Base-by-base conservation (phyloP, 371 early-diverging fungal species). In the Mucor circinelloides region DNA sequence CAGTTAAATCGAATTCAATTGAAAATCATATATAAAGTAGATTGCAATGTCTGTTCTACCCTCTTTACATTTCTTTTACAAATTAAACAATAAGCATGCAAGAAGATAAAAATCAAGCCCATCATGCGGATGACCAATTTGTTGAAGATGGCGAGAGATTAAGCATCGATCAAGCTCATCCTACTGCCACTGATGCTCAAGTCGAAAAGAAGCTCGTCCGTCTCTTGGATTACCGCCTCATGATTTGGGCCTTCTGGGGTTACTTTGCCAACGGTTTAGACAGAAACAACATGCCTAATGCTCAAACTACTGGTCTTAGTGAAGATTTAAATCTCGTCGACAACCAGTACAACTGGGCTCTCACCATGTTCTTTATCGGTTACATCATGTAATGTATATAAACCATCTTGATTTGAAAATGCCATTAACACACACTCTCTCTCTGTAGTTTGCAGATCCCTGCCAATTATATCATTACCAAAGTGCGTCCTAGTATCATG, bases 211-310 rank as follows among this genome's bases (percentile, higher is more conserved):
- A 69, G 10, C 82, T 92, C 34, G 77, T 93, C 12, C 81, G 85
- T 60, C 91, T 87, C 66, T 75, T 93, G 28, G 94, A 93, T 72
- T 59, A 70, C 25, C 87, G 89, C 21, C 71, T 94, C 5, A 81
- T 93, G 58, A 86, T 94, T 6, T 84, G 90, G 73, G 83, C 93
- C 34, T 80, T 86, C 58, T 74, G 89, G 31, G 85, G 90, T 19
- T 93, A 93, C 63, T 82, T 93, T 58, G 87, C 91, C 50, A 87
- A 85, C 60, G 89, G 89, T 63, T 74, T 94, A 10, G 94, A 93
- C 72, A 86, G 93, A 52, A 87, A 87, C 58, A 94, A 93, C 66
- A 91, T 94, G 74, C 92, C 76, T 6, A 80, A 81, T 68, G 87
- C 85, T 12, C 75, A 77, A 50, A 84, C 84, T 17, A 84, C 78